Evolutionary conservation across 2,329 filamentous ascomycete species (phyloP).

Genomic region (Microsporum canis): DNA sequence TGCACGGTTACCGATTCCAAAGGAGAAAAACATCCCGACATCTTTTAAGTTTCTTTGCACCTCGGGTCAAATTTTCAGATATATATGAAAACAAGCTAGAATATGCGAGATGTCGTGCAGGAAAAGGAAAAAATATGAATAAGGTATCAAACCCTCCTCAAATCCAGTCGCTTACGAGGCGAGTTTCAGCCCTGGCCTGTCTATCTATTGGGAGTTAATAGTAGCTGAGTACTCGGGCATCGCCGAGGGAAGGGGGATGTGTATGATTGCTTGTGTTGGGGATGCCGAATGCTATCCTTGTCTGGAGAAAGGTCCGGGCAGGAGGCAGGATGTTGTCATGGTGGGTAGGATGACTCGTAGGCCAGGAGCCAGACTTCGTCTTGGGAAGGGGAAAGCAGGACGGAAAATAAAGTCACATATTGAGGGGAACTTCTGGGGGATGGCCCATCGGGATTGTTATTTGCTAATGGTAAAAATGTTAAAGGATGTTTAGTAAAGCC

Average conservation of each 20-base stretch:
- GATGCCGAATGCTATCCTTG: not conserved
- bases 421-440: not conserved
- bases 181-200: not conserved
- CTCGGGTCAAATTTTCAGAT: not conserved
- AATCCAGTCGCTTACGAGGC: not conserved
- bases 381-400: not conserved
- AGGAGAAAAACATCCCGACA: not conserved
- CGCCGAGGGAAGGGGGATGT: not conserved
- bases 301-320: not conserved
- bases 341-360: not conserved
- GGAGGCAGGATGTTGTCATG: not conserved
- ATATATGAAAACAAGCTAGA: not conserved
- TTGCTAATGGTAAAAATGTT: not conserved
- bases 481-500: not conserved
- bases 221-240: not conserved
- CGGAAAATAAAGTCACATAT: not conserved
- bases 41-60: not conserved
- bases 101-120: slow-evolving; percentile 1
- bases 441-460: not conserved
- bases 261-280: not conserved
- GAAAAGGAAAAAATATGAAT: not conserved
- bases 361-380: not conserved
- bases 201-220: not conserved
- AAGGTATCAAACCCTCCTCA: not conserved
- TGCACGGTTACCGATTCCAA: not conserved